Evolutionary conservation across 352 stramenopile species (phyloP).

Genomic region (Phytophthora syringae): DNA sequence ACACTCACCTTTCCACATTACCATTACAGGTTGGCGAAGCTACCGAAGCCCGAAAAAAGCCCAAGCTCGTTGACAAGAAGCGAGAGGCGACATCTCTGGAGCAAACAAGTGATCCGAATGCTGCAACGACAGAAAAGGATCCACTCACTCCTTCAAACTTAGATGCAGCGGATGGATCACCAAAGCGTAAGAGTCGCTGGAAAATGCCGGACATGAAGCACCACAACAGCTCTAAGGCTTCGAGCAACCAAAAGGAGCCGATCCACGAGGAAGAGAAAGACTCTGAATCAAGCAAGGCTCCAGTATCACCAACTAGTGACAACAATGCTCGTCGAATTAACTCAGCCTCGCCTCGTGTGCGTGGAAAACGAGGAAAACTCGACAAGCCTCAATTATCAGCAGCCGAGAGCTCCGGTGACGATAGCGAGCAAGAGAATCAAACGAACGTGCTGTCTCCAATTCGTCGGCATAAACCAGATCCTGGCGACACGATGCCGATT

Average conservation of each 20-base stretch:
- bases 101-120: slow-evolving; percentile 7
- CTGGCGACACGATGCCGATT: slow-evolving; percentile 25
- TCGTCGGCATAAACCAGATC: slow-evolving; percentile 32
- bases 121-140: slow-evolving; percentile 13
- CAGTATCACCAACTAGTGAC: slow-evolving; percentile 8
- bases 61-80: slow-evolving; percentile 24
- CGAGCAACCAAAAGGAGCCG: slow-evolving; percentile 24
- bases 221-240: slow-evolving; percentile 19
- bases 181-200: slow-evolving; percentile 34
- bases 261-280: slow-evolving; percentile 20
- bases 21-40: slow-evolving; percentile 30
- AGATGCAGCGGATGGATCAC: slow-evolving; percentile 18
- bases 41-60: slow-evolving; percentile 34
- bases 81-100: slow-evolving; percentile 19
- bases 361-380: slow-evolving; percentile 11
- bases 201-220: slow-evolving; percentile 41
- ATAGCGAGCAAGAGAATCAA: slow-evolving; percentile 38
- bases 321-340: slow-evolving; percentile 12
- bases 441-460: slow-evolving; percentile 34
- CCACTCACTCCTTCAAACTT: slow-evolving; percentile 20
- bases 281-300: neutral
- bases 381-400: slow-evolving; percentile 12
- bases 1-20: neutral
- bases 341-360: slow-evolving; percentile 8
- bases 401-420: slow-evolving; percentile 19